These are phyloP conservation scores for Hirschioporus abietinus DNA, from an alignment of 768 basidiomycete genomes.

Conservation along the genomic window DNA sequence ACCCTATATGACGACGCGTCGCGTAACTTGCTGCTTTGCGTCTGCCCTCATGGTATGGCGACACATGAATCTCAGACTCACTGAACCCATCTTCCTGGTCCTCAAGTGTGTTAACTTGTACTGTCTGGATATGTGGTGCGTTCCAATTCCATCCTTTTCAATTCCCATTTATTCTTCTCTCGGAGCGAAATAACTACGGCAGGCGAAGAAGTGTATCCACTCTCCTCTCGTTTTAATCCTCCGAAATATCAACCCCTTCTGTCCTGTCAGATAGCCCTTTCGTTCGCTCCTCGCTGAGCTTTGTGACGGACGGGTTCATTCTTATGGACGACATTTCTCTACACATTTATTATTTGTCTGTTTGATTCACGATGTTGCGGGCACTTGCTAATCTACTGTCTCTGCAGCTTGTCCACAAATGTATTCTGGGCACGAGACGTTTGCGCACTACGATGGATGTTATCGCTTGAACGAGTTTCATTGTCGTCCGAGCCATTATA, in stretches of 20 bases:
- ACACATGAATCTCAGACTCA: no score
- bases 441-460: no score
- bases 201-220: conserved; percentile 54
- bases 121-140: conserved; percentile 97
- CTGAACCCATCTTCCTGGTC: no score
- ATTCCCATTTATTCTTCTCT: conserved; percentile 7
- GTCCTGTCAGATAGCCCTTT: conserved; percentile 22
- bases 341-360: no score
- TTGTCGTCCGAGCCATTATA: no score
- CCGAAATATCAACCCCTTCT: conserved; percentile 59
- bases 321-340: conserved; percentile 2
- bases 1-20: neutral
- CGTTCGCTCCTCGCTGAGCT: neutral
- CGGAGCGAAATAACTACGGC: conserved; percentile 88
- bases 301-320: conserved; percentile 1
- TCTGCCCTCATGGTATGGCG: neutral
- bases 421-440: no score
- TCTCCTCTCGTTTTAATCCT: conserved; percentile 79
- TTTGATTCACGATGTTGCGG: no score
- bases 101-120: no score
- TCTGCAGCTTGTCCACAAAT: no score
- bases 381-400: no score
- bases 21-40: neutral
- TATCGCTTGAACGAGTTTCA: no score
- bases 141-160: conserved; percentile 8